Evolutionary conservation across 768 basidiomycete genomes (phyloP).

Genomic region (Chalciporus piperatus): DNA sequence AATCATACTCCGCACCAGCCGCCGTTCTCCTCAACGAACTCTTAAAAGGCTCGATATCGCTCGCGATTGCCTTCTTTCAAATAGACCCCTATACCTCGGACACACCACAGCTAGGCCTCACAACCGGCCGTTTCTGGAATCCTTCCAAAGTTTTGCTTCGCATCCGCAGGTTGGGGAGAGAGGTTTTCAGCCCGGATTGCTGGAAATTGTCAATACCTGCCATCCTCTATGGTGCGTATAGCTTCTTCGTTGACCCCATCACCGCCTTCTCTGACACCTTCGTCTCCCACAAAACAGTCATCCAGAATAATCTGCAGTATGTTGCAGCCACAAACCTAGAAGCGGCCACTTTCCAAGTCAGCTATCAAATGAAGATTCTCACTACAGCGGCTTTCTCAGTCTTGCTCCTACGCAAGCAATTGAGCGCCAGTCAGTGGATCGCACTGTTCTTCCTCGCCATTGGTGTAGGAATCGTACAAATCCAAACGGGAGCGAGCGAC

Average conservation of each 20-base stretch:
- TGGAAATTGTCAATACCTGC: constrained; percentile 98
- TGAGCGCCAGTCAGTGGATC: constrained; percentile 77
- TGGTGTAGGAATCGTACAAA: constrained; percentile 87
- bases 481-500: constrained; percentile 48
- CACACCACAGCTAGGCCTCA: constrained; percentile 29
- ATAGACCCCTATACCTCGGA: constrained; percentile 41
- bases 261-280: constrained; percentile 6
- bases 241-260: background rate
- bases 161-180: constrained; percentile 55
- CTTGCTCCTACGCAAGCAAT: constrained; percentile 70
- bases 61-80: constrained; percentile 76
- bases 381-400: constrained; percentile 92
- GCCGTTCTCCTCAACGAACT: constrained; percentile 95
- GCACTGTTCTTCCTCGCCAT: constrained; percentile 81
- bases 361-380: constrained; percentile 96
- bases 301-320: constrained; percentile 95
- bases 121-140: constrained; percentile 36
- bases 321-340: constrained; percentile 92
- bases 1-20: constrained; percentile 87
- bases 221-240: constrained; percentile 72
- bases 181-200: constrained; percentile 86
- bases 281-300: constrained; percentile 42
- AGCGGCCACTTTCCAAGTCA: constrained; percentile 95
- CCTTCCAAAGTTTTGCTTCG: constrained; percentile 40
- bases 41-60: constrained; percentile 85